Conservation (phyloP, 495 filamentous ascomycete genomes). For the Pyronema omphalodes region DNA sequence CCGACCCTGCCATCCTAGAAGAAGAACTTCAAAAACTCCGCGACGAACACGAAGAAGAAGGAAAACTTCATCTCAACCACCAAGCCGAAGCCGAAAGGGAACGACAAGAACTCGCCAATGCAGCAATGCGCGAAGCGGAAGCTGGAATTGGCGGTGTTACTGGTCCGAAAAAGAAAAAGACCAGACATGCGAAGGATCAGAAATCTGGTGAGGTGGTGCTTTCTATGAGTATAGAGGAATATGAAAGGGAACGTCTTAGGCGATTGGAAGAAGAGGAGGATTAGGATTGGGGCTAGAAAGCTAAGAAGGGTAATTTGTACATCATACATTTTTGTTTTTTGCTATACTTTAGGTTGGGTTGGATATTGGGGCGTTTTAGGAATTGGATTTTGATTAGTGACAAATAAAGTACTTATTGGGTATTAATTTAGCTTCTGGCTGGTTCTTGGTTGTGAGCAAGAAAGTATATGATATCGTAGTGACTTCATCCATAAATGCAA, state of each 20-base stretch:
- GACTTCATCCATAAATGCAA: no score
- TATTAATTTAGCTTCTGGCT: no score
- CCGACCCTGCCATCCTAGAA: slow-evolving; percentile 39
- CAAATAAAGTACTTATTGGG: no score
- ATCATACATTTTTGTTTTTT: no score
- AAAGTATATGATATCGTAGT: no score
- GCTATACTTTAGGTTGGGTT: no score
- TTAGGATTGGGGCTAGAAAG: no score
- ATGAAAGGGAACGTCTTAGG: slow-evolving; percentile 23
- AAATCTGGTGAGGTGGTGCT: slow-evolving; percentile 27
- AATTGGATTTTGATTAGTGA: no score
- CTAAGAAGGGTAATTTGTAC: no score
- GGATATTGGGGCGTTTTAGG: no score
- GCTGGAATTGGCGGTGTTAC: slow-evolving; percentile 28
- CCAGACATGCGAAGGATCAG: slow-evolving; percentile 26
- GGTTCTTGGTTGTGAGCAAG: no score
- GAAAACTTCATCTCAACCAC: slow-evolving; percentile 27
- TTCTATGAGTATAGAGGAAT: slow-evolving; percentile 23
- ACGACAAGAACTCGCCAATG: slow-evolving; percentile 20
- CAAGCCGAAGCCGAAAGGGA: slow-evolving; percentile 24
- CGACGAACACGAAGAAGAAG: slow-evolving; percentile 44
- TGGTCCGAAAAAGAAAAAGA: slow-evolving; percentile 36
- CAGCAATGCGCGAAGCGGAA: slow-evolving; percentile 15
- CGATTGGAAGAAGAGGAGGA: slow-evolving; percentile 12
- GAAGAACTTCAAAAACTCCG: slow-evolving; percentile 49